A percentile compares a stretch with the other conserved stretches of the same genome.
These are phyloP conservation scores for Cordyceps fumosorosea DNA, from an alignment of 2,329 filamentous ascomycete species.

Conservation along the genomic window DNA sequence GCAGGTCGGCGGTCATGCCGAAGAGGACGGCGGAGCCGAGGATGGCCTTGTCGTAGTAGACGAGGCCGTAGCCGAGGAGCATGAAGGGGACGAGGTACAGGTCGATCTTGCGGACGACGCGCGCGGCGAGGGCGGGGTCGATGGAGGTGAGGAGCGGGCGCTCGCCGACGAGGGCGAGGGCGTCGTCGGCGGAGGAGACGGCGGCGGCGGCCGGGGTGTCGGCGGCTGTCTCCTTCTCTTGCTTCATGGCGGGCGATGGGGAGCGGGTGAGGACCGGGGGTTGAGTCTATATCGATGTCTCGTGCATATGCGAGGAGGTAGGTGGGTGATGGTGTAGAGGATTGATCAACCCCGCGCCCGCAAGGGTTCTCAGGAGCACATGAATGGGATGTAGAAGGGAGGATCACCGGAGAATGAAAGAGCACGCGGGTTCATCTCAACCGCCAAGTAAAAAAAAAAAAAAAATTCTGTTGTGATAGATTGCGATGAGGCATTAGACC, in stretches of 20 bases:
- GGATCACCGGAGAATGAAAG: neutral
- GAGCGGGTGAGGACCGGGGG: too few species aligned
- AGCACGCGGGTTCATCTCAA: neutral
- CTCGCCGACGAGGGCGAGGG: conserved; percentile 54
- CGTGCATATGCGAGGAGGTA: too few species aligned
- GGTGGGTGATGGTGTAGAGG: too few species aligned
- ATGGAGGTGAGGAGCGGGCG: conserved; percentile 36
- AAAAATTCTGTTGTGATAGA: neutral
- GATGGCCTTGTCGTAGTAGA: conserved; percentile 56
- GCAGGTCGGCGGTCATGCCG: conserved; percentile 66
- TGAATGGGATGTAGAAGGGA: neutral
- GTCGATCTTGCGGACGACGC: conserved; percentile 61
- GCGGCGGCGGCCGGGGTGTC: neutral
- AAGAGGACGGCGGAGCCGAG: conserved; percentile 67
- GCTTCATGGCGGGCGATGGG: neutral
- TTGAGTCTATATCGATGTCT: too few species aligned
- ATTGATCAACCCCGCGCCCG: too few species aligned
- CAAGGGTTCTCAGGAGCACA: too few species aligned
- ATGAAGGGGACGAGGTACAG: conserved; percentile 61
- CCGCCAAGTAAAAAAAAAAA: too few species aligned
- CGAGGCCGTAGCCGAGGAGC: conserved; percentile 44
- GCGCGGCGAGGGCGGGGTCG: conserved; percentile 47
- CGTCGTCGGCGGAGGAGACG: conserved; percentile 34
- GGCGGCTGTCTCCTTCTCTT: neutral
- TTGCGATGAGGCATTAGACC: neutral